phyloP scores from a whole-genome alignment of 2,329 filamentous ascomycete genomes.

The Neopestalotiopsis clavispora region DNA sequence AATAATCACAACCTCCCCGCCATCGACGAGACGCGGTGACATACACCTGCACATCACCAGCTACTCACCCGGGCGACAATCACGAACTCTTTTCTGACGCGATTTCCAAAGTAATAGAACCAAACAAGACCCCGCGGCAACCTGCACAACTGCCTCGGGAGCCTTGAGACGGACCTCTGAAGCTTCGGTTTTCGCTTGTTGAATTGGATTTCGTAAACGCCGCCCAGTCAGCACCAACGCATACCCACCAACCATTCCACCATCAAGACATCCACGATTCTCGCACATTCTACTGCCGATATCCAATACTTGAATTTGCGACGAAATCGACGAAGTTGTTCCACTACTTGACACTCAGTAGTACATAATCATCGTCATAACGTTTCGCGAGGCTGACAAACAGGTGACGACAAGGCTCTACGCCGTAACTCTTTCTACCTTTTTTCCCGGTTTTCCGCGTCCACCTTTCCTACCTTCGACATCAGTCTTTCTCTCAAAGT shows the following conservation, averaged over 20 bases:
- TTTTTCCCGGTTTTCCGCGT: not conserved
- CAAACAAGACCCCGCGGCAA: constrained; percentile 12
- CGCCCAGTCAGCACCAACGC: not conserved
- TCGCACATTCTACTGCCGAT: not conserved
- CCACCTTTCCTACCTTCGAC: not conserved
- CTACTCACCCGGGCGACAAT: not conserved
- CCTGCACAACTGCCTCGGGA: constrained; percentile 17
- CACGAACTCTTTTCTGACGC: not conserved
- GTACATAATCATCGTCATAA: not conserved
- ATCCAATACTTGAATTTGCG: not conserved
- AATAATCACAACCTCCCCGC: not conserved
- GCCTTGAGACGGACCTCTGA: constrained; percentile 14
- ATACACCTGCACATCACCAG: not conserved
- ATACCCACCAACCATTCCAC: not conserved
- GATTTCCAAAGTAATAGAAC: not conserved
- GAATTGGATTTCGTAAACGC: constrained; percentile 1
- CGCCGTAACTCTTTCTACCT: not conserved
- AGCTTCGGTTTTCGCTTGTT: constrained; percentile 12
- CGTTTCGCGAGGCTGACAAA: constrained; percentile 12
- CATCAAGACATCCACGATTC: not conserved
- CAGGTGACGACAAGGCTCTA: constrained; percentile 6
- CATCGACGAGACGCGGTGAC: not conserved
- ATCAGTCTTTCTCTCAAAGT: not conserved
- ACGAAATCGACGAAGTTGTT: not conserved
- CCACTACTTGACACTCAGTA: not conserved